Conservation (phyloP, 2,329 filamentous ascomycete genomes). For the Acrocalymma vagum region DNA sequence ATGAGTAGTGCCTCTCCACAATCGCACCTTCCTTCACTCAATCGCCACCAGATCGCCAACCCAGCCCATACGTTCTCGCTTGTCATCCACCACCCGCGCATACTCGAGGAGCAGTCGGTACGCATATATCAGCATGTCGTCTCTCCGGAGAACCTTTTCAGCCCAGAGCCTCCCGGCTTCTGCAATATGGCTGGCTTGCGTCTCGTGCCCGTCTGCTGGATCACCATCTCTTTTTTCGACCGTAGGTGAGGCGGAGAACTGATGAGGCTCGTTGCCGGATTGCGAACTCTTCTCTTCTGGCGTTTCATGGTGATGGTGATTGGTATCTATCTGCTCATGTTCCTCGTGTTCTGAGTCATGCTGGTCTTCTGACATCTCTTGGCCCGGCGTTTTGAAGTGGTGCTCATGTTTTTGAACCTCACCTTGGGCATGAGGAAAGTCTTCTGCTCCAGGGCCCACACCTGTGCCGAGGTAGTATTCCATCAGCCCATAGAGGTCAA, state of each 20-base stretch:
- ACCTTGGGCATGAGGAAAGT: constrained; percentile 19
- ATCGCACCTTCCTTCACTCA: neutral
- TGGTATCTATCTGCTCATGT: neutral
- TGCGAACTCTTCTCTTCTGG: neutral
- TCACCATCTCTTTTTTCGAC: neutral
- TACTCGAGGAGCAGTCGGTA: constrained; percentile 64
- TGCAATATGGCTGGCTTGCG: constrained; percentile 70
- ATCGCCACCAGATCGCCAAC: constrained; percentile 38
- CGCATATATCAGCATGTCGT: constrained; percentile 79
- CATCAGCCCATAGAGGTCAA: constrained; percentile 76
- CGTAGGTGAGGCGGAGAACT: no score
- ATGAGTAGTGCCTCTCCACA: no score
- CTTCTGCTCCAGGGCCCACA: constrained; percentile 29
- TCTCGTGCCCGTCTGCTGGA: constrained; percentile 58
- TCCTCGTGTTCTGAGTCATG: neutral
- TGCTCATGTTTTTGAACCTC: constrained; percentile 23
- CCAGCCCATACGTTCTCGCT: constrained; percentile 51
- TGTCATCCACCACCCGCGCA: constrained; percentile 52
- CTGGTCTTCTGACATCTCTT: neutral
- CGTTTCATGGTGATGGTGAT: neutral
- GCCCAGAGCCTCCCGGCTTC: constrained; percentile 73
- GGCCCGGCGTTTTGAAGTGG: constrained; percentile 19
- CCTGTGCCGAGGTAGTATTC: constrained; percentile 77
- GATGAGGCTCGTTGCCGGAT: constrained; percentile 1
- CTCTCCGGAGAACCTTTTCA: constrained; percentile 70